phyloP scores from a whole-genome alignment of 331 rosid species.

The Pyrus hybrid region DNA sequence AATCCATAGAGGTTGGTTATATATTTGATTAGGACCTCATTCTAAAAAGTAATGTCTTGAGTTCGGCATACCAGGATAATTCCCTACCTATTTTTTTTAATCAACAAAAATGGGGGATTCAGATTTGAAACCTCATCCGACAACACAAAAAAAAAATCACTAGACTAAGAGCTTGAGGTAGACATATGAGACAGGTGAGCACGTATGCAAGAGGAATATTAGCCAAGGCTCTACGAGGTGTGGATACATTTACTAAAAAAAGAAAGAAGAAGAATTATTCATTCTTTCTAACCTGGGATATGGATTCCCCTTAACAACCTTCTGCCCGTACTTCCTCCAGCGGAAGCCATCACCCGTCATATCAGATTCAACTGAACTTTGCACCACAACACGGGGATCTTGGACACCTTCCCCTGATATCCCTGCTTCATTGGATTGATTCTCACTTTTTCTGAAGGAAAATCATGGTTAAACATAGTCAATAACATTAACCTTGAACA shows the following conservation, averaged over 20 bases:
- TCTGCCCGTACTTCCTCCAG: slow-evolving; percentile 99
- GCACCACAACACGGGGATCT: slow-evolving; percentile 53
- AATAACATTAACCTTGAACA: not conserved
- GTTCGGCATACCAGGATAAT: not conserved
- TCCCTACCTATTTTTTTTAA: too few species aligned
- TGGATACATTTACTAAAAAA: not conserved
- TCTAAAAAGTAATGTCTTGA: not conserved
- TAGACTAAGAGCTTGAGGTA: too few species aligned
- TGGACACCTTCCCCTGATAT: slow-evolving; percentile 44
- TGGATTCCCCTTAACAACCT: slow-evolving; percentile 91
- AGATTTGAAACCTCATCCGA: too few species aligned
- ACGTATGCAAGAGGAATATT: not conserved
- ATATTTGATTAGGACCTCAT: too few species aligned
- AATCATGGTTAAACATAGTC: slow-evolving; percentile 1
- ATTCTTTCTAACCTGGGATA: slow-evolving; percentile 60
- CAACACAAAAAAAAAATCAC: too few species aligned
- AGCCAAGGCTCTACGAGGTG: not conserved
- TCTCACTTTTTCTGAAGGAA: slow-evolving; percentile 57
- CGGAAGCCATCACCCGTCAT: slow-evolving; percentile 74
- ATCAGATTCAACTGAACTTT: slow-evolving; percentile 52
- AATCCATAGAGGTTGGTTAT: too few species aligned
- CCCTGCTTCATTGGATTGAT: slow-evolving; percentile 45
- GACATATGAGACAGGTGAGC: not conserved
- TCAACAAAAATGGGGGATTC: too few species aligned
- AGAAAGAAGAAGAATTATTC: not conserved